phyloP scores from a whole-genome alignment of 208 protist species.

The Trypanosoma scelopori region DNA sequence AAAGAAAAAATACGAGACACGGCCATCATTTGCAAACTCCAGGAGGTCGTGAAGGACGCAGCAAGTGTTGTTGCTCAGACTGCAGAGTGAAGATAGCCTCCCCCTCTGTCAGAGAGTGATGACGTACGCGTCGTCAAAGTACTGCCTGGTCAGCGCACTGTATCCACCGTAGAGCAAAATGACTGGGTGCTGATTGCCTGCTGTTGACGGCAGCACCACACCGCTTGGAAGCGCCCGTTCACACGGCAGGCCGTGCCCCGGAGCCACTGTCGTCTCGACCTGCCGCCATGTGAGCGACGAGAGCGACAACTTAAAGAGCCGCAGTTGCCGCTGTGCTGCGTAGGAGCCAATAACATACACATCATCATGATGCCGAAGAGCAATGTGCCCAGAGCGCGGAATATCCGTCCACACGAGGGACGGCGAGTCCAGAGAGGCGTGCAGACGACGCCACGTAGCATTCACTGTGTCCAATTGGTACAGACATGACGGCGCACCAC shows the following conservation, averaged over 20 bases:
- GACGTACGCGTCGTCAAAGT: constrained; percentile 24
- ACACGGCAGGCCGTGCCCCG: constrained; percentile 1
- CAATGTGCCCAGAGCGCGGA: constrained; percentile 22
- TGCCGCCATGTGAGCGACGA: constrained; percentile 16
- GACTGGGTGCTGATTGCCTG: constrained; percentile 10
- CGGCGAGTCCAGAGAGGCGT: constrained; percentile 1
- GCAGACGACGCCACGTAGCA: constrained; percentile 5
- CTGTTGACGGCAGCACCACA: constrained; percentile 15
- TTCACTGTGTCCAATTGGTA: constrained; percentile 26
- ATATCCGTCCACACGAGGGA: constrained; percentile 6
- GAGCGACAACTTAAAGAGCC: constrained; percentile 16
- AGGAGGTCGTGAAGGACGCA: too few relatives aligned
- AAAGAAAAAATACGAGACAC: constrained; percentile 20
- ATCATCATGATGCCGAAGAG: constrained; percentile 17
- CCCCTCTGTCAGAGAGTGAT: constrained; percentile 12
- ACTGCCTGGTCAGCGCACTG: constrained; percentile 4
- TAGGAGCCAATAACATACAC: constrained; percentile 32
- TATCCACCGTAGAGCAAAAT: constrained; percentile 29
- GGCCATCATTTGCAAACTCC: not conserved
- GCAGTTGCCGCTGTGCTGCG: constrained; percentile 1
- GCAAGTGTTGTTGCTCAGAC: too few relatives aligned
- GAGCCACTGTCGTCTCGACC: constrained; percentile 22
- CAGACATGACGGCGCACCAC: not conserved
- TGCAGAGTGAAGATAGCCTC: not conserved
- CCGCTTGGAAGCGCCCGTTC: constrained; percentile 7